These are phyloP conservation scores for Globisporangium lucens DNA, from an alignment of 352 stramenopile species.

Conservation along the genomic window DNA sequence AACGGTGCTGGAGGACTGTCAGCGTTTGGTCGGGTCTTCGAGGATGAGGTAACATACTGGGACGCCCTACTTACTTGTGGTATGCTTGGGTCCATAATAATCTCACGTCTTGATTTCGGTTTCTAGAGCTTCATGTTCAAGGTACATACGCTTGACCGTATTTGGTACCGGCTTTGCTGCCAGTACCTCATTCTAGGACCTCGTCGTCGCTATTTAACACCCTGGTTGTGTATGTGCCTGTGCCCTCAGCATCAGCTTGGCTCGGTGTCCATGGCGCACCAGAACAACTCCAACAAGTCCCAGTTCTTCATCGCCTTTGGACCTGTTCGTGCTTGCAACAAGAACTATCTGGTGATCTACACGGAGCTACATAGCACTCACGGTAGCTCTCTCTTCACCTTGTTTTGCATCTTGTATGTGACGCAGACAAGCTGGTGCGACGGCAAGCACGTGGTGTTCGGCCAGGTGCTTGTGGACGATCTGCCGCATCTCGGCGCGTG, in stretches of 20 bases:
- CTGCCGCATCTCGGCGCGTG: slow-evolving; percentile 47
- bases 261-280: slow-evolving; percentile 98
- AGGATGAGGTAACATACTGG: slow-evolving; percentile 87
- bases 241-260: slow-evolving; percentile 87
- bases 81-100: background rate
- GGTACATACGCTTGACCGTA: slow-evolving; percentile 19
- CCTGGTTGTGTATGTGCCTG: background rate
- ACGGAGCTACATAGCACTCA: background rate
- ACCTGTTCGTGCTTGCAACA: slow-evolving; percentile 23
- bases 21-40: slow-evolving; percentile 94
- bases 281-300: slow-evolving; percentile 94
- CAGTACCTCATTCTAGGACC: background rate
- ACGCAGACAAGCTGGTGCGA: slow-evolving; percentile 86
- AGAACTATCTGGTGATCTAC: background rate
- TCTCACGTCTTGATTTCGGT: background rate
- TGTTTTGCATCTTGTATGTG: background rate
- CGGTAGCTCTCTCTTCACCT: background rate
- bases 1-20: slow-evolving; percentile 93
- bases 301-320: slow-evolving; percentile 99
- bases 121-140: slow-evolving; percentile 87
- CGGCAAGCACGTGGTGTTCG: slow-evolving; percentile 99
- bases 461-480: slow-evolving; percentile 88
- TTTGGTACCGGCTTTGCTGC: background rate
- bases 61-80: background rate
- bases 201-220: background rate